Evolutionary conservation across 2,329 filamentous ascomycete genomes (phyloP).

Genomic region (Cyclaneusma minus): DNA sequence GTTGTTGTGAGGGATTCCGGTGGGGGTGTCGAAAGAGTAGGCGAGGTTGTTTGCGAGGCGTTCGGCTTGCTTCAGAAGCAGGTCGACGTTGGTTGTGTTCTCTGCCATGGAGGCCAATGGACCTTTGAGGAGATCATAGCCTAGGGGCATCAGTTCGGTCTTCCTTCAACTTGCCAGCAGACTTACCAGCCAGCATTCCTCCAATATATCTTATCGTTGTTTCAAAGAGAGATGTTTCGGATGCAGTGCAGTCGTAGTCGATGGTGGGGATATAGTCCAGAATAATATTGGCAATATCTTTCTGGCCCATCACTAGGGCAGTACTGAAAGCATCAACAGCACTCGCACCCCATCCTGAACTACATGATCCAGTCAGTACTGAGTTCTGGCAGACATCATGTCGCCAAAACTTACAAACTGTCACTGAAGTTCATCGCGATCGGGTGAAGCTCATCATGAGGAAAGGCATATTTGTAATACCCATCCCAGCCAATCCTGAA

Average conservation of each 20-base stretch:
- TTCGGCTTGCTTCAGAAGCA: constrained; percentile 50
- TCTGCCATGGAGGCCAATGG: constrained; percentile 37
- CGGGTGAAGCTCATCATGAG: constrained; percentile 60
- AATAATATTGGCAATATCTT: constrained; percentile 52
- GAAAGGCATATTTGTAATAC: constrained; percentile 60
- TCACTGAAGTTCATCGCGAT: constrained; percentile 49
- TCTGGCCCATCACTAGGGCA: constrained; percentile 60
- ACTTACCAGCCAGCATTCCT: constrained; percentile 53
- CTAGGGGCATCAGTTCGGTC: constrained; percentile 17
- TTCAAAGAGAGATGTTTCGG: constrained; percentile 64
- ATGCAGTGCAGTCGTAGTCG: constrained; percentile 47
- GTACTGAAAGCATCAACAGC: constrained; percentile 71
- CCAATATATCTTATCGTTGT: constrained; percentile 81
- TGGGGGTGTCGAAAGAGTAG: constrained; percentile 63
- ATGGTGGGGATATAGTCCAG: constrained; percentile 55
- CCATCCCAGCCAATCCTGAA: constrained; percentile 60
- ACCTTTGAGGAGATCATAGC: constrained; percentile 57
- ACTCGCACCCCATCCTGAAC: constrained; percentile 74
- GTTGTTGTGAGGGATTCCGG: constrained; percentile 58
- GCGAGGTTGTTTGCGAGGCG: constrained; percentile 58
- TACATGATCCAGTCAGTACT: constrained; percentile 20
- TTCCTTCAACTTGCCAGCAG: constrained; percentile 1
- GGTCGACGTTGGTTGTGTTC: constrained; percentile 31
- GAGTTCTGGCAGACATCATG: background rate
- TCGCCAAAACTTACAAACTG: constrained; percentile 40